phyloP scores from a whole-genome alignment of 192 early-diverging fungal genomes.

The Backusella liffmaniae region DNA sequence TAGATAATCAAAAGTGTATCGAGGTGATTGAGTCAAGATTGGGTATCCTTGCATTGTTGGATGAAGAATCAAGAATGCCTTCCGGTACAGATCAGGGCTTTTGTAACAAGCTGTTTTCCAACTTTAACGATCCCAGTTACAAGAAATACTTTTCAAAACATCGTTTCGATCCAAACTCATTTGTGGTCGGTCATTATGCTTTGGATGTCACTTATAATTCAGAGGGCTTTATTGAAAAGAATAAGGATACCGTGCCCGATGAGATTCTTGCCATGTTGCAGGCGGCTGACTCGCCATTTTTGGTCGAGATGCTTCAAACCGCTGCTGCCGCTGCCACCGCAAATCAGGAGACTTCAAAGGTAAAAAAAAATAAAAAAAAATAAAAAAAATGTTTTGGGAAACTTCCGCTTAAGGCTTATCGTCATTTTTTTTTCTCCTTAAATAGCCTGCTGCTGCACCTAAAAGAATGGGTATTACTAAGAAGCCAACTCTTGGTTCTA shows the following conservation, averaged over 20 bases:
- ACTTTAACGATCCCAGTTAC: slow-evolving; percentile 63
- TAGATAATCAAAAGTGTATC: slow-evolving; percentile 99
- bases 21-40: slow-evolving; percentile 96
- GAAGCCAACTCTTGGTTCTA: slow-evolving; percentile 91
- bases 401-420: neutral
- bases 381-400: neutral
- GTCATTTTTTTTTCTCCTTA: neutral
- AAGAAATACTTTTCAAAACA: slow-evolving; percentile 87
- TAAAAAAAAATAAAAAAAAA: too few species aligned
- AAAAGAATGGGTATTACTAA: slow-evolving; percentile 39
- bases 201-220: slow-evolving; percentile 90
- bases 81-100: slow-evolving; percentile 83
- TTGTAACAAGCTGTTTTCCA: slow-evolving; percentile 87
- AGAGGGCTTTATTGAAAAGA: slow-evolving; percentile 97
- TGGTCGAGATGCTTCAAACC: slow-evolving; percentile 77
- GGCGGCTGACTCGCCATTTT: slow-evolving; percentile 72
- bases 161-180: slow-evolving; percentile 80
- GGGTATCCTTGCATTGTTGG: slow-evolving; percentile 90
- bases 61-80: slow-evolving; percentile 86
- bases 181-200: slow-evolving; percentile 95
- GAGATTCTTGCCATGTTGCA: slow-evolving; percentile 82
- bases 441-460: neutral
- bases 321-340: slow-evolving; percentile 41
- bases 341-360: slow-evolving; percentile 35
- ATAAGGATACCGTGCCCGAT: slow-evolving; percentile 95